Evolutionary conservation across 2,329 filamentous ascomycete genomes (phyloP).

Genomic region (Exophiala sp.): DNA sequence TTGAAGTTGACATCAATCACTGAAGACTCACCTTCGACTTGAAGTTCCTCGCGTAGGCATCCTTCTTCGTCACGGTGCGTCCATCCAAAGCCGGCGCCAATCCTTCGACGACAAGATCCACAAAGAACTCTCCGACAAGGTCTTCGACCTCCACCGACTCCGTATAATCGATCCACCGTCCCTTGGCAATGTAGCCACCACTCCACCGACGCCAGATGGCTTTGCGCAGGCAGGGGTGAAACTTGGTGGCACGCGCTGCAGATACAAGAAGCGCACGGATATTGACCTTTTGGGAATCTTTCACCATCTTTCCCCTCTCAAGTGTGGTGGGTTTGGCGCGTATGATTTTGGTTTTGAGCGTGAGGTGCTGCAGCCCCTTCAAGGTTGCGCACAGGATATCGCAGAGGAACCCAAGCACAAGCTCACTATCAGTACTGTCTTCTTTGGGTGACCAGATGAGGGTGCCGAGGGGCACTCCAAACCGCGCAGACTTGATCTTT

Average conservation of each 20-base stretch:
- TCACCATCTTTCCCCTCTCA: too few relatives aligned
- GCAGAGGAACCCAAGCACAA: not conserved
- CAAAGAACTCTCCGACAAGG: not conserved
- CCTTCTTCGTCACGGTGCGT: not conserved
- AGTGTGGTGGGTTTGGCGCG: too few relatives aligned
- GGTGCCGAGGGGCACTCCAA: not conserved
- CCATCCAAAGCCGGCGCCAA: not conserved
- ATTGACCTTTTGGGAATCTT: not conserved
- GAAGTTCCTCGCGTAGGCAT: not conserved
- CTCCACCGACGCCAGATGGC: slow-evolving; percentile 1
- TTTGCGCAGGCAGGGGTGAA: not conserved
- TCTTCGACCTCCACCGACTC: not conserved
- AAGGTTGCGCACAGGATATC: not conserved
- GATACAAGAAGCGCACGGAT: not conserved
- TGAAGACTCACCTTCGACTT: not conserved
- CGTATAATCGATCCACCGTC: not conserved
- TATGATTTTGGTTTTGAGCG: not conserved
- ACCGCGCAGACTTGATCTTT: not conserved
- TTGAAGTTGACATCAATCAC: not conserved
- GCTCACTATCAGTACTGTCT: too few relatives aligned
- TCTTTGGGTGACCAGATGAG: too few relatives aligned
- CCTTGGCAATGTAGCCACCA: not conserved
- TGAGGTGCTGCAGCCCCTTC: not conserved
- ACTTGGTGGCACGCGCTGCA: not conserved
- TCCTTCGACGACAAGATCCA: not conserved